Evolutionary conservation across 805 yeast species (phyloP).

Genomic region (Phaffomyces thermotolerans): DNA sequence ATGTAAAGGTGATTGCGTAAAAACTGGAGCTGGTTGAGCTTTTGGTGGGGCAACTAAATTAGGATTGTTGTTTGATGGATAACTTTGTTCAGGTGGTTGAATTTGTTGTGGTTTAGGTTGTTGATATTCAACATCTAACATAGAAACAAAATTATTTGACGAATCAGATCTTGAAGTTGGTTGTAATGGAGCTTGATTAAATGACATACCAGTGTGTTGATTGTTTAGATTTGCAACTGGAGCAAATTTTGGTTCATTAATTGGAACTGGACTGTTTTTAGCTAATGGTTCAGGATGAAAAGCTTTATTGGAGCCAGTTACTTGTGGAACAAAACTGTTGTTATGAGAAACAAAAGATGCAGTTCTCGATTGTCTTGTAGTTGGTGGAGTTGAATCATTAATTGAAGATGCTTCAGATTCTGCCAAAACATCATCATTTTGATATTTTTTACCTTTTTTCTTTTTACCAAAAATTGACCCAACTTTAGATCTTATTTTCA

Average conservation of each 20-base stretch:
- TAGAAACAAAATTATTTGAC: not conserved
- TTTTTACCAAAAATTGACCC: constrained; percentile 71
- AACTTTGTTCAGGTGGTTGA: not conserved
- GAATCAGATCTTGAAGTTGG: constrained; percentile 26
- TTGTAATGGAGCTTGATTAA: constrained; percentile 29
- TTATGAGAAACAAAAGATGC: constrained; percentile 15
- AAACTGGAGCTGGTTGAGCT: constrained; percentile 13
- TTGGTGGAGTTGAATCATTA: constrained; percentile 9
- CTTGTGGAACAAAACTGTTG: too few relatives aligned
- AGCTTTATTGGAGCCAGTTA: not conserved
- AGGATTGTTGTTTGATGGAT: not conserved
- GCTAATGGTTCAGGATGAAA: constrained; percentile 11
- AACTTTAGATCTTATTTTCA: constrained; percentile 55
- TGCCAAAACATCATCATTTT: constrained; percentile 12
- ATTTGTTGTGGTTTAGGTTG: too few relatives aligned
- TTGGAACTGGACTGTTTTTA: constrained; percentile 4
- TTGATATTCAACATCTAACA: too few relatives aligned
- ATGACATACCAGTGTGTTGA: constrained; percentile 17
- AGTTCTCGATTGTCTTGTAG: constrained; percentile 15
- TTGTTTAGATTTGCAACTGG: not conserved
- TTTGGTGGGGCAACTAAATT: constrained; percentile 9
- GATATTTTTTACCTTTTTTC: constrained; percentile 35
- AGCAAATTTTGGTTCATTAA: constrained; percentile 2
- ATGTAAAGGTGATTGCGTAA: constrained; percentile 5
- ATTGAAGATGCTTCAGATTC: constrained; percentile 24